A percentile compares a stretch with the other conserved stretches of the same genome.
Evolutionary conservation across 495 filamentous ascomycete genomes (phyloP).

Genomic region (Penicillium cataractarum): DNA sequence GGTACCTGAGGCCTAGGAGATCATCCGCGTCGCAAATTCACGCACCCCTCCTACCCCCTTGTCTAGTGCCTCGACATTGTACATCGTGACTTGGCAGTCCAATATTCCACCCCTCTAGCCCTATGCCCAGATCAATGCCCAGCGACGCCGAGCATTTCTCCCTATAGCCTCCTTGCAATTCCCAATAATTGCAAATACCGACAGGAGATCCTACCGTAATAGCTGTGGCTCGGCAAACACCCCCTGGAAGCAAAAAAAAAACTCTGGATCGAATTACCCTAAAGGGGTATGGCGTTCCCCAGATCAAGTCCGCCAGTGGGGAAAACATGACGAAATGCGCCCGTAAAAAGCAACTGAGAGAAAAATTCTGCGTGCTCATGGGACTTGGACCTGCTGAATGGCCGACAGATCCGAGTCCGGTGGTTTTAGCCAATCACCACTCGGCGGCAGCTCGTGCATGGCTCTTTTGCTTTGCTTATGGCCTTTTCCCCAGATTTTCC

Average conservation of each 20-base stretch:
- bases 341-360: constrained; percentile 5
- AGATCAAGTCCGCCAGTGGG: constrained; percentile 1
- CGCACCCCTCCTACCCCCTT: constrained; percentile 8
- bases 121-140: constrained; percentile 9
- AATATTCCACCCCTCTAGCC: background rate
- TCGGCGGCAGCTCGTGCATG: background rate
- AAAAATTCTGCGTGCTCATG: constrained; percentile 21
- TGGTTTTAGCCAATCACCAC: background rate
- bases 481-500: constrained; percentile 32
- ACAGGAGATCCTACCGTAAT: background rate
- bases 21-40: constrained; percentile 23
- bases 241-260: background rate
- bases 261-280: constrained; percentile 3
- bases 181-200: constrained; percentile 1
- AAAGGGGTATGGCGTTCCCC: constrained; percentile 14
- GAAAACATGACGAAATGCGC: constrained; percentile 6
- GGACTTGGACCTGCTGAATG: constrained; percentile 22
- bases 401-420: constrained; percentile 30
- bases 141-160: constrained; percentile 8
- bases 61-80: background rate
- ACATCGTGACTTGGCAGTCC: background rate
- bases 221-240: background rate
- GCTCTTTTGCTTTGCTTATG: background rate
- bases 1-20: constrained; percentile 28
- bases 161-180: background rate